Evolutionary conservation across 495 filamentous ascomycete species (phyloP).

Genomic region (Penicillium angulare): DNA sequence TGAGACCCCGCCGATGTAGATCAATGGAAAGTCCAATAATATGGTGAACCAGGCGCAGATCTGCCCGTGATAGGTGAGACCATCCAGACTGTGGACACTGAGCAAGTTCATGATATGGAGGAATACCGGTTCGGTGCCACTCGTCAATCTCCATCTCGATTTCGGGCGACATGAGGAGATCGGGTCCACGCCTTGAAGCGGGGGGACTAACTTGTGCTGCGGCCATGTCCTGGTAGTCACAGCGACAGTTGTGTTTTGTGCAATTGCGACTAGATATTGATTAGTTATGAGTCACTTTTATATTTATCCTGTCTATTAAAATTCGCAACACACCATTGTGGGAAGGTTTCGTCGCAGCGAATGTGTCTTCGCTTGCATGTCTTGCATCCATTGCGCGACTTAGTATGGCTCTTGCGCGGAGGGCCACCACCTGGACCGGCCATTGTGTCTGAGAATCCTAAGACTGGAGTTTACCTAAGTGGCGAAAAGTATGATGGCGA

Average conservation of each 20-base stretch:
- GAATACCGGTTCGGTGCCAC: conserved; percentile 81
- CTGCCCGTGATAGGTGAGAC: conserved; percentile 65
- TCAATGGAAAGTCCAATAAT: conserved; percentile 82
- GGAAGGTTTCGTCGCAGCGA: conserved; percentile 94
- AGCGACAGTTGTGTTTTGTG: conserved; percentile 97
- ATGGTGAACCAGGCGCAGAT: conserved; percentile 88
- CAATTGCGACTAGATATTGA: conserved; percentile 77
- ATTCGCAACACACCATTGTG: conserved; percentile 75
- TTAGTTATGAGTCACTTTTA: conserved; percentile 1
- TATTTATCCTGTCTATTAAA: neutral
- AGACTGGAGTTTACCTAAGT: neutral
- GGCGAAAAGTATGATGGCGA: neutral
- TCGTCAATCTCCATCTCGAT: conserved; percentile 76
- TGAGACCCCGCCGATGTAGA: conserved; percentile 71
- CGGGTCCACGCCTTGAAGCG: conserved; percentile 64
- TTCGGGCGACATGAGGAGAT: conserved; percentile 78
- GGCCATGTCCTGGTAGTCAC: conserved; percentile 86
- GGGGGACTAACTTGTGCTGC: conserved; percentile 63
- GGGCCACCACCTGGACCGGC: conserved; percentile 53
- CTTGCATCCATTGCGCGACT: conserved; percentile 95
- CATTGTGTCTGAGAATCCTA: conserved; percentile 39
- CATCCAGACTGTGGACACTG: conserved; percentile 60
- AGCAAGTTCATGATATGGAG: conserved; percentile 81
- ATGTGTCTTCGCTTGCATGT: conserved; percentile 98
- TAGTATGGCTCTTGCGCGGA: conserved; percentile 81